These are phyloP conservation scores for Pyrus hybrid DNA, from an alignment of 331 rosid genomes.

Conservation along the genomic window DNA sequence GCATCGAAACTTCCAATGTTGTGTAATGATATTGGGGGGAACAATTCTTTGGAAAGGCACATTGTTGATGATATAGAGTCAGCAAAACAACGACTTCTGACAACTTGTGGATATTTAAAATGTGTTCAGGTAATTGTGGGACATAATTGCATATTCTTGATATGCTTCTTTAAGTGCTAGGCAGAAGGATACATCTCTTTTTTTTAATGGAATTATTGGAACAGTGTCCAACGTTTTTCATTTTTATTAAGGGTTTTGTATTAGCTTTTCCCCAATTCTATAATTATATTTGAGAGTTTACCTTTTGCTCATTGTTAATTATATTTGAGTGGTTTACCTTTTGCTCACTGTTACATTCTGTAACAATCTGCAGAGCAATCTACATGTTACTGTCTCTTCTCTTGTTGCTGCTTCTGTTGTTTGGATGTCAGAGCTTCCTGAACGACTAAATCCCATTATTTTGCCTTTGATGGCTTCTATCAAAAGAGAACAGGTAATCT, in stretches of 20 bases:
- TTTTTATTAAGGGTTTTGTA: not conserved
- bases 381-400: constrained; percentile 88
- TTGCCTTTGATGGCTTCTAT: constrained; percentile 95
- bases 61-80: constrained; percentile 71
- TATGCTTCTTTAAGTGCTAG: not conserved
- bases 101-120: constrained; percentile 92
- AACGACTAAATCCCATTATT: constrained; percentile 81
- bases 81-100: constrained; percentile 73
- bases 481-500: constrained; percentile 83
- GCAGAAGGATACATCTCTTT: not conserved
- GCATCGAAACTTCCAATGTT: constrained; percentile 67
- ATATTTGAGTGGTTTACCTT: not conserved
- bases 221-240: not conserved
- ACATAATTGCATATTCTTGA: constrained; percentile 1
- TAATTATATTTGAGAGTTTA: not conserved
- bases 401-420: constrained; percentile 91
- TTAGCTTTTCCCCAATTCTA: not conserved
- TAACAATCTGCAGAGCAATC: constrained; percentile 62
- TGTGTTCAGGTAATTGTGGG: constrained; percentile 83
- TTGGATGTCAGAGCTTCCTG: constrained; percentile 93
- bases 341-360: constrained; percentile 22
- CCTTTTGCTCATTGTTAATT: constrained; percentile 13
- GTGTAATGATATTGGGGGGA: constrained; percentile 36
- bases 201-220: not conserved
- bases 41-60: constrained; percentile 39